These are phyloP conservation scores for Trichothecium roseum DNA, from an alignment of 2,329 filamentous ascomycete genomes.

Conservation along the genomic window DNA sequence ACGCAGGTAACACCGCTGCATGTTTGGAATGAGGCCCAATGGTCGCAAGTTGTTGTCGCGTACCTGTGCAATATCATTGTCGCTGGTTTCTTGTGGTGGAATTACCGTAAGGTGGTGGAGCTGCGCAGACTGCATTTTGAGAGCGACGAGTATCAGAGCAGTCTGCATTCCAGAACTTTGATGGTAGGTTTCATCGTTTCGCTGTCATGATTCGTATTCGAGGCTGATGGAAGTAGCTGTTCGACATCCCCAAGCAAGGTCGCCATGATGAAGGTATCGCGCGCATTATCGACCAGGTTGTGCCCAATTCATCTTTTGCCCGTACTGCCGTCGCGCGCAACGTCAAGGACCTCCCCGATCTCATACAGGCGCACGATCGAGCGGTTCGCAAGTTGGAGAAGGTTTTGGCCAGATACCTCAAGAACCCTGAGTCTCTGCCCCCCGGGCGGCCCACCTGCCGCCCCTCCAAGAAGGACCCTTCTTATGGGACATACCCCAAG, in stretches of 20 bases:
- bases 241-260: conserved; percentile 69
- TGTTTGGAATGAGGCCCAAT: conserved; percentile 41
- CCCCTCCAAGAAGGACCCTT: conserved; percentile 69
- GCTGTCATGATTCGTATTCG: conserved; percentile 1
- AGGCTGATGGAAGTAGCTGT: conserved; percentile 43
- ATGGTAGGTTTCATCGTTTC: conserved; percentile 36
- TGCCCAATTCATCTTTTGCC: conserved; percentile 68
- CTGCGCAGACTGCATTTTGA: conserved; percentile 74
- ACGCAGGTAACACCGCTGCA: conserved; percentile 49
- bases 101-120: conserved; percentile 64
- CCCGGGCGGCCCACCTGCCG: conserved; percentile 66
- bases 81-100: conserved; percentile 77
- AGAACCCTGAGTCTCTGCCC: conserved; percentile 73
- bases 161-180: conserved; percentile 65
- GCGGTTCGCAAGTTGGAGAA: conserved; percentile 74
- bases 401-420: conserved; percentile 81
- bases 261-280: conserved; percentile 81
- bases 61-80: conserved; percentile 66
- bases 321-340: conserved; percentile 80
- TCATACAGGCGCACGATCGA: conserved; percentile 76
- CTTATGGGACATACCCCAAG: conserved; percentile 51
- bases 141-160: conserved; percentile 77
- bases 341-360: conserved; percentile 75
- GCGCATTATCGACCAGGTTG: conserved; percentile 69
- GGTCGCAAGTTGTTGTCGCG: conserved; percentile 48